Evolutionary conservation across 176 grass and related monocot genomes (phyloP).

Genomic region (Lolium rigidum): DNA sequence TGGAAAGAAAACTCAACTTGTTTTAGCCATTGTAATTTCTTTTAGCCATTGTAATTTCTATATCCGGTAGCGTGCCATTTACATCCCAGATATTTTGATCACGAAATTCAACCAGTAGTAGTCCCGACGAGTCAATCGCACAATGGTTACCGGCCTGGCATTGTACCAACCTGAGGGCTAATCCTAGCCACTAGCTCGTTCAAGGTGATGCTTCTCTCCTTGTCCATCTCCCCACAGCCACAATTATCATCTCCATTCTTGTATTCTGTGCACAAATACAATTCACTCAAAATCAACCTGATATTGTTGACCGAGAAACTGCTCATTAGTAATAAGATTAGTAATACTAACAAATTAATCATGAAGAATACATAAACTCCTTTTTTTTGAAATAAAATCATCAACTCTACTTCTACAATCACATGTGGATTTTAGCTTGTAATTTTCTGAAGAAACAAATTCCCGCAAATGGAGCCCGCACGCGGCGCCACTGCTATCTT

Average conservation of each 20-base stretch:
- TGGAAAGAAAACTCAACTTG: no score
- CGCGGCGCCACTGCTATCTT: not conserved
- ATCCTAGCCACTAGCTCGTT: slow-evolving; percentile 34
- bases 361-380: no score
- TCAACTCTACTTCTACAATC: not conserved
- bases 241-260: slow-evolving; percentile 29
- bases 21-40: no score
- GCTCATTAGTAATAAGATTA: no score
- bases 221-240: slow-evolving; percentile 30
- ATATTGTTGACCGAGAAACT: no score
- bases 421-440: not conserved
- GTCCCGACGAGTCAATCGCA: not conserved
- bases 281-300: no score
- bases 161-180: not conserved
- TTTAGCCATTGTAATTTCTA: no score
- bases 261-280: not conserved
- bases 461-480: not conserved
- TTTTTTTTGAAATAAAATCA: no score
- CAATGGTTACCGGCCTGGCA: not conserved
- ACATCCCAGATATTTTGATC: slow-evolving; percentile 15
- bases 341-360: no score
- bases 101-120: not conserved
- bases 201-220: slow-evolving; percentile 32
- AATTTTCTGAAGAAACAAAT: not conserved
- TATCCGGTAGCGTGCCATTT: not conserved